These are phyloP conservation scores for Epichloe uncinata DNA, from an alignment of 2,329 filamentous ascomycete species.

Conservation along the genomic window DNA sequence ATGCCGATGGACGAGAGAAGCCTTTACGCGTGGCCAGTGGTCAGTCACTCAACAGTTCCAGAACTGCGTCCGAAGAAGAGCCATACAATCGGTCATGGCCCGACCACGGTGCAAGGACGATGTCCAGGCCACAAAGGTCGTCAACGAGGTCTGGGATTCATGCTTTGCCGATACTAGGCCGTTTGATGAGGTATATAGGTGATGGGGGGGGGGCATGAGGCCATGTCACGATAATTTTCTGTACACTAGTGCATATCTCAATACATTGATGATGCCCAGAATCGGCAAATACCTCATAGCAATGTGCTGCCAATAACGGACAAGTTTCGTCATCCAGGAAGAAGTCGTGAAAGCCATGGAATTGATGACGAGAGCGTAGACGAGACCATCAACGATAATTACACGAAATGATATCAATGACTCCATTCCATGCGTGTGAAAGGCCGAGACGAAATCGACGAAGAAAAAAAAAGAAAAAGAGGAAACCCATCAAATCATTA, in stretches of 20 bases:
- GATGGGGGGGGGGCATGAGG: constrained; percentile 4
- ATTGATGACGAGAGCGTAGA: background rate
- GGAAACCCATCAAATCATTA: constrained; percentile 2
- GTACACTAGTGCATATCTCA: constrained; percentile 4
- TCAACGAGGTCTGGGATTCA: constrained; percentile 98
- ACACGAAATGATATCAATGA: constrained; percentile 7
- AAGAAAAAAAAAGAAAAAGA: background rate
- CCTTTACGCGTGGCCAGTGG: constrained; percentile 75
- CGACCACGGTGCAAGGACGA: constrained; percentile 75
- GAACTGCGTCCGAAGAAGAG: constrained; percentile 73
- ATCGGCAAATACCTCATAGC: background rate
- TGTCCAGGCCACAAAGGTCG: constrained; percentile 70
- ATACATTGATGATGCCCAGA: constrained; percentile 1
- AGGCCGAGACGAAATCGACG: background rate
- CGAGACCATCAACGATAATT: background rate
- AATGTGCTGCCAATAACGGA: background rate
- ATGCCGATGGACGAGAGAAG: constrained; percentile 79
- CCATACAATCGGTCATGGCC: constrained; percentile 64
- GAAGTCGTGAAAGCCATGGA: background rate
- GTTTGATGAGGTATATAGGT: constrained; percentile 93
- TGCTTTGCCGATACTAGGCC: constrained; percentile 90
- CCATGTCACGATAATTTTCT: background rate
- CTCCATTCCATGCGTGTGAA: constrained; percentile 19
- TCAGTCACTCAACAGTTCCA: constrained; percentile 87
- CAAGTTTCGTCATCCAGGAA: background rate